Conservation (phyloP, 2,329 filamentous ascomycete species). For the Tolypocladium tropicale region DNA sequence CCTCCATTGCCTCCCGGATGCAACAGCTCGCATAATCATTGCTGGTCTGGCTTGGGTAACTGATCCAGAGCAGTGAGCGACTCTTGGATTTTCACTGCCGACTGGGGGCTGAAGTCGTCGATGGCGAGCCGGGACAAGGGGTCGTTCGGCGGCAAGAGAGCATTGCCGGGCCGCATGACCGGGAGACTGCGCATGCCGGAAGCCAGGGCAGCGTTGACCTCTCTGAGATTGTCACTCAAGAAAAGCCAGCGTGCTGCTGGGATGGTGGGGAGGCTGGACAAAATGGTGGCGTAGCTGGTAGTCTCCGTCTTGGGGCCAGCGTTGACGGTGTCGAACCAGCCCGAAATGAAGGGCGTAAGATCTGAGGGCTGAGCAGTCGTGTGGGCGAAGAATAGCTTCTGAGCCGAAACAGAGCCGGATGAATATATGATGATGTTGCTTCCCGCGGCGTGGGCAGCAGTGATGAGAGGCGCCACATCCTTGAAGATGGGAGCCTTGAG, state of each 20-base stretch:
- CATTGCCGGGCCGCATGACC: slow-evolving; percentile 61
- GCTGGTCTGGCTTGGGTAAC: background rate
- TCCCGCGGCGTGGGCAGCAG: slow-evolving; percentile 44
- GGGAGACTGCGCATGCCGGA: slow-evolving; percentile 55
- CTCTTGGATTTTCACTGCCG: slow-evolving; percentile 5
- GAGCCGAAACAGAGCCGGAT: slow-evolving; percentile 68
- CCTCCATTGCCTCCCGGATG: too few relatives aligned
- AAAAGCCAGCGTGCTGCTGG: slow-evolving; percentile 55
- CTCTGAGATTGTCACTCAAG: slow-evolving; percentile 67
- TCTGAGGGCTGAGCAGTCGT: slow-evolving; percentile 49
- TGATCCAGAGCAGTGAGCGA: slow-evolving; percentile 4
- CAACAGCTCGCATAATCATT: background rate
- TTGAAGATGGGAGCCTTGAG: slow-evolving; percentile 64
- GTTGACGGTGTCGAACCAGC: slow-evolving; percentile 73
- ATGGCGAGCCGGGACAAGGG: slow-evolving; percentile 22
- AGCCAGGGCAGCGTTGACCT: slow-evolving; percentile 51
- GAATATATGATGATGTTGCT: slow-evolving; percentile 67
- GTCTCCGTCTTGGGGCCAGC: slow-evolving; percentile 63
- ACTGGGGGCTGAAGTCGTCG: slow-evolving; percentile 20
- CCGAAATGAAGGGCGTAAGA: slow-evolving; percentile 46
- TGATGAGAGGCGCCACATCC: slow-evolving; percentile 58
- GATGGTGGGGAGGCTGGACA: slow-evolving; percentile 30
- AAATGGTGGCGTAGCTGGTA: slow-evolving; percentile 58
- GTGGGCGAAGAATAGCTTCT: slow-evolving; percentile 69
- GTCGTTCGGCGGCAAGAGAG: slow-evolving; percentile 43